Evolutionary conservation across 129 eudicot genomes (phyloP), one percentile per base, ranked within the genome.

Genomic region (Oenanthe sinensis): DNA sequence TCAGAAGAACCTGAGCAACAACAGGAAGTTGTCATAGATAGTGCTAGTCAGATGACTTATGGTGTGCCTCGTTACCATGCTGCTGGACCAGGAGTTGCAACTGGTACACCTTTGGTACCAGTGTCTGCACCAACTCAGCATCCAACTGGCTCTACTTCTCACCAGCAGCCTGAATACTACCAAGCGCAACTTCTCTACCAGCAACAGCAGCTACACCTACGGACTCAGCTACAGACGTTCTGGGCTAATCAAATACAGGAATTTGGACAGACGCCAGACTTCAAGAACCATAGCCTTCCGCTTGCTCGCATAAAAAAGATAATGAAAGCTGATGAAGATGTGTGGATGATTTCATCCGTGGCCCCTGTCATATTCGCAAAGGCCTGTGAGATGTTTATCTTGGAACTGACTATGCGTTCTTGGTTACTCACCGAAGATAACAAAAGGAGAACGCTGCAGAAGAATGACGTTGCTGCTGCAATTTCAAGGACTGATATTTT

Each of bases 391-490:
- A 75, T 85, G 81, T 85, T 85, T 79, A 82, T 85, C 77, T 43
- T 85, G 76, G 88, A 85, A 77, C 82, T 85, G 30, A 85, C 88
- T 9, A 60, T 83, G 44, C 84, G 89, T 3, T 83, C 89, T 28
- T 85, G 88, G 88, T 74, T 81, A 71, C 83, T 81, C 44, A 82
- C 88, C 2, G 90, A 86, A 36, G 90, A 86, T 42, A 86, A 86
- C 87, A 83, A 84, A 54, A 78, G 87, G 77, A 67, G 90, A 70
- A 84, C 89, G 4, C 85, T 86, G 15, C 89, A 86, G 83, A 86
- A 83, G 89, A 86, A 86, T 75, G 89, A 86, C 37, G 83, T 86
- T 28, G 89, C 89, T 20, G 89, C 89, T n/a, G 89, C 89, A 12
- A 86, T 83, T 40, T 80, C 87, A 4, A 83, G 85, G 30, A 83